These are phyloP conservation scores for Petrea volubilis DNA, from an alignment of 257 asterid species.

Conservation along the genomic window DNA sequence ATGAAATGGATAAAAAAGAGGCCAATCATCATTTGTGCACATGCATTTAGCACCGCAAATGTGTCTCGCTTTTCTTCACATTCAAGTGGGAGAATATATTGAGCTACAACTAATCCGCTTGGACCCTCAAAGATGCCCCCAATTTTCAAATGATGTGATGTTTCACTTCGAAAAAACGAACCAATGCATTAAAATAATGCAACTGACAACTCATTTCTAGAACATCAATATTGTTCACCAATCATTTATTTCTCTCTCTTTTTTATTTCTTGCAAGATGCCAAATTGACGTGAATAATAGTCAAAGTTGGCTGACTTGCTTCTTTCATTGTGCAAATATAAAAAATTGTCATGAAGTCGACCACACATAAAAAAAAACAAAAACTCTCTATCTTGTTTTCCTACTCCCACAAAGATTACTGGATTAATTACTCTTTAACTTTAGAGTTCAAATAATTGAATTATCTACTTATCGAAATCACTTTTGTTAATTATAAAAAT, in stretches of 20 bases:
- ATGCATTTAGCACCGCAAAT: background rate
- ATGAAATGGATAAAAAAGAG: too few species aligned
- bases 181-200: background rate
- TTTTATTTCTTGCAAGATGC: background rate
- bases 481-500: background rate
- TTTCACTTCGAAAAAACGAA: constrained; percentile 25
- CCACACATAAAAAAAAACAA: background rate
- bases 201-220: background rate
- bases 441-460: background rate
- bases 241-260: background rate
- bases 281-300: background rate
- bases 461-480: background rate
- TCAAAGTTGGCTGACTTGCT: constrained; percentile 10
- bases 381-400: background rate
- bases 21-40: too few species aligned
- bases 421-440: background rate
- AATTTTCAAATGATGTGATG: constrained; percentile 26
- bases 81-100: background rate
- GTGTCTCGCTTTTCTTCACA: background rate
- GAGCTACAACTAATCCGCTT: constrained; percentile 23
- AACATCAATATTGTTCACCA: constrained; percentile 9
- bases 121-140: background rate
- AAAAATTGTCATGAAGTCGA: background rate
- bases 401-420: background rate
- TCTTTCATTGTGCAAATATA: background rate